Evolutionary conservation across 2,329 filamentous ascomycete species (phyloP), one percentile per base, ranked within the genome.

Genomic region (Calonectria pteridis): DNA sequence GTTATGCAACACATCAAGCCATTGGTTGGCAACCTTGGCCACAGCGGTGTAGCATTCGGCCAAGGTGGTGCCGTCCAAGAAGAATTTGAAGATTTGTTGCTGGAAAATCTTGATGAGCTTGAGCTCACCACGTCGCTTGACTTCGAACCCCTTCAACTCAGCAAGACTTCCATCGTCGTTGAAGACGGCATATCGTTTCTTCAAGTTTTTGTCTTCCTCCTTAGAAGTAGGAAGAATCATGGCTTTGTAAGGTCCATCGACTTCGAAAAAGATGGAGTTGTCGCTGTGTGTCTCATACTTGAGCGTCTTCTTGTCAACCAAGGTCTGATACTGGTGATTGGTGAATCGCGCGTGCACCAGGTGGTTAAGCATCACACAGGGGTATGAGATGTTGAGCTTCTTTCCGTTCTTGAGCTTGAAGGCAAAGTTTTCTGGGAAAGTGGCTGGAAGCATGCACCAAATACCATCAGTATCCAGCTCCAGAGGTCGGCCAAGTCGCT

Each of bases 71-170:
- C 97, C 97, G 81, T 99, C 96, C 7, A 99, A 88, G 86, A 99
- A 99, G 86, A 99, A 98, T 83, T 98, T 98, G 93, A 99, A 99
- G 77, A 99, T 98, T 82, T 99, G 97, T 73, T 97, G 95, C 84
- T 99, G 97, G 84, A 99, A 99, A 82, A 98, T 99, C 86, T 99
- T 99, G 90, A 99, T 99, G 79, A 99, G 93, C 87, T 99, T 99
- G 79, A 99, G 88, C 86, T 99, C 97, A 88, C 97, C 97, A 91
- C 97, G 91, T 83, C 97, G 93, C 88, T 99, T 99, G 77, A 99
- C 93, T 82, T 99, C 97, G 82, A 99, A 99, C 7, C 97, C 97
- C 82, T 99, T 99, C 82, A 99, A 85, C 83, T 99, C 97, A 18
- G 97, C 97, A 67, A 99, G 88, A 84, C 93, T 98, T 49, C 97